Evolutionary conservation across 495 filamentous ascomycete genomes (phyloP).

Genomic region (Peziza echinospora): DNA sequence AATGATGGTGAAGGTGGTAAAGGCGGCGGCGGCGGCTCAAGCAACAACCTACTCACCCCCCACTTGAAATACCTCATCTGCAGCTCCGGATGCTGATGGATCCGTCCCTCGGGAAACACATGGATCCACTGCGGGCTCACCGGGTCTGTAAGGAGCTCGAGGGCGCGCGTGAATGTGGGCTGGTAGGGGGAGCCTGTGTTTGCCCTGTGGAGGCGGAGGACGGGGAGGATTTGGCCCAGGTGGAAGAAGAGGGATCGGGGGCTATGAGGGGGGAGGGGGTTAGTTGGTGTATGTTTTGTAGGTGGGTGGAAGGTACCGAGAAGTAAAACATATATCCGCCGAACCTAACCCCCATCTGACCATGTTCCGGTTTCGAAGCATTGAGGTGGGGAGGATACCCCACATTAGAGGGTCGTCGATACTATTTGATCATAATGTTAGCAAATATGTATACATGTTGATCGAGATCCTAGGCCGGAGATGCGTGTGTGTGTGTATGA

Average conservation of each 20-base stretch:
- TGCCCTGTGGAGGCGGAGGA: conserved; percentile 59
- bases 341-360: conserved; percentile 73
- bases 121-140: conserved; percentile 46
- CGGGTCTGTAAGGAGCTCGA: conserved; percentile 43
- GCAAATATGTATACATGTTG: background rate
- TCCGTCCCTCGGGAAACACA: conserved; percentile 84
- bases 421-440: conserved; percentile 24
- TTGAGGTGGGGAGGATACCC: conserved; percentile 59
- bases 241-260: conserved; percentile 48
- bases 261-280: background rate
- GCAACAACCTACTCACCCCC: conserved; percentile 72
- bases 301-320: conserved; percentile 36
- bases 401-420: conserved; percentile 88
- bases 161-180: conserved; percentile 64
- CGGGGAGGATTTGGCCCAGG: conserved; percentile 72
- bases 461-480: no score
- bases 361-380: conserved; percentile 43
- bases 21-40: conserved; percentile 64
- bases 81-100: conserved; percentile 63
- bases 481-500: background rate
- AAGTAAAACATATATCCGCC: conserved; percentile 79
- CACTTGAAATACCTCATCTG: conserved; percentile 94
- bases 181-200: conserved; percentile 61
- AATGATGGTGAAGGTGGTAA: no score
- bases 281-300: no score